Conservation (phyloP, 2,329 filamentous ascomycete species). For the Claviceps fusiformis region DNA sequence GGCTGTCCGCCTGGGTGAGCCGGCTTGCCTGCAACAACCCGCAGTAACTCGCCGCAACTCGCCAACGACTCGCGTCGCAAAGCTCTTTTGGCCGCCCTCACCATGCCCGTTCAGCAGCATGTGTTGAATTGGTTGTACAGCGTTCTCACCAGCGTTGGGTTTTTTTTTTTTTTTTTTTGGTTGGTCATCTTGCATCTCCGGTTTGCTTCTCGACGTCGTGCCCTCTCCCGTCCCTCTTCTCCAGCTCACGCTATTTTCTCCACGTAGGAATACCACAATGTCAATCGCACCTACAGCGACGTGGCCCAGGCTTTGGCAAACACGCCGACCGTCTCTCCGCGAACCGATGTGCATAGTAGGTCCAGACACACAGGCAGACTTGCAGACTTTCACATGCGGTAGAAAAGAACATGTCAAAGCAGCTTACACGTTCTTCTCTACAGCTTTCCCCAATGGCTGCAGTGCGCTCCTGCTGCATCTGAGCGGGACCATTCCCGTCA, state of each 20-base stretch:
- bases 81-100: slow-evolving; percentile 9
- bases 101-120: slow-evolving; percentile 69
- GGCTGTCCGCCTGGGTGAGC: background rate
- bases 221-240: background rate
- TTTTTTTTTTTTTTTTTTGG: too few relatives aligned
- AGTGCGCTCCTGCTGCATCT: slow-evolving; percentile 80
- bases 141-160: slow-evolving; percentile 62
- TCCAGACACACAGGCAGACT: slow-evolving; percentile 6
- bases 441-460: slow-evolving; percentile 78
- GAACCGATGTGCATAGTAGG: slow-evolving; percentile 92
- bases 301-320: slow-evolving; percentile 69
- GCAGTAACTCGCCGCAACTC: too few relatives aligned
- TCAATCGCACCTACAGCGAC: slow-evolving; percentile 86
- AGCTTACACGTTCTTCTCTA: slow-evolving; percentile 4
- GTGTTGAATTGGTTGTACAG: slow-evolving; percentile 93
- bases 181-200: too few relatives aligned
- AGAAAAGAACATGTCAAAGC: slow-evolving; percentile 2
- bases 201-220: background rate
- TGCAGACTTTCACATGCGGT: background rate
- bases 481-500: slow-evolving; percentile 77
- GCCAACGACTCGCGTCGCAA: background rate
- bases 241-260: background rate
- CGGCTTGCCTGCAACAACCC: background rate
- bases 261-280: slow-evolving; percentile 91
- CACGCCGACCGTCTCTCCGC: slow-evolving; percentile 66